These are phyloP conservation scores for Penicillium sclerotigenum DNA, from an alignment of 2,329 filamentous ascomycete genomes.

Conservation along the genomic window DNA sequence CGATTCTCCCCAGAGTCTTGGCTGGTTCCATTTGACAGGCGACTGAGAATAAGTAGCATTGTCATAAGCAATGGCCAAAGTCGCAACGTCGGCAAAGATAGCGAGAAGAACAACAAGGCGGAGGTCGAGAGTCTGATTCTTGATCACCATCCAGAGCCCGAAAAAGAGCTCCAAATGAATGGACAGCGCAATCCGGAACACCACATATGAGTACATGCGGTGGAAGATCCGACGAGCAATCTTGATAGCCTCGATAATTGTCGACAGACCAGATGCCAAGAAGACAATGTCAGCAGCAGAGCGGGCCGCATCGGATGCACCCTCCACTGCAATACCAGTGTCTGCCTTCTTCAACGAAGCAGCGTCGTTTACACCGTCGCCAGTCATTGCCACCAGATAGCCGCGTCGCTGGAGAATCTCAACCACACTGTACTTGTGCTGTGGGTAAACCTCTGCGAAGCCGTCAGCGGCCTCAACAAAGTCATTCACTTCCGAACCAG, in stretches of 20 bases:
- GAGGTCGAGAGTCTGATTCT: conserved; percentile 80
- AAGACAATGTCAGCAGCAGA: conserved; percentile 93
- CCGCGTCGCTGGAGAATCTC: conserved; percentile 92
- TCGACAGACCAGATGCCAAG: conserved; percentile 83
- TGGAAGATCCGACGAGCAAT: conserved; percentile 94
- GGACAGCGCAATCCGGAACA: conserved; percentile 90
- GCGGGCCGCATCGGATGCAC: conserved; percentile 84
- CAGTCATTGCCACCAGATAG: conserved; percentile 93
- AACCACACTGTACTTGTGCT: conserved; percentile 93
- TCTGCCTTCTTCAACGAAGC: conserved; percentile 93
- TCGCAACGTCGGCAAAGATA: conserved; percentile 91
- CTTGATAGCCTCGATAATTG: conserved; percentile 89
- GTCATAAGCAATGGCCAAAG: conserved; percentile 88
- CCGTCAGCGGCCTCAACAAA: conserved; percentile 94
- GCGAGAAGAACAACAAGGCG: conserved; percentile 90
- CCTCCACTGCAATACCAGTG: conserved; percentile 91
- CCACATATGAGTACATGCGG: conserved; percentile 94
- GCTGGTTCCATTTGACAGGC: conserved; percentile 92
- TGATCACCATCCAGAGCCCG: conserved; percentile 84
- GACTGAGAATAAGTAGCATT: conserved; percentile 82
- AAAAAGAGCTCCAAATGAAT: conserved; percentile 90
- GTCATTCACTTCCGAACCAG: conserved; percentile 89
- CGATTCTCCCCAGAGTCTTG: conserved; percentile 91
- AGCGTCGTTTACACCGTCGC: conserved; percentile 92
- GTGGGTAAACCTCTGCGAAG: conserved; percentile 90